A percentile compares a stretch with the other conserved stretches of the same genome.
phyloP scores from a whole-genome alignment of 2,329 filamentous ascomycete species.

The Teratosphaeriaceae sp. region DNA sequence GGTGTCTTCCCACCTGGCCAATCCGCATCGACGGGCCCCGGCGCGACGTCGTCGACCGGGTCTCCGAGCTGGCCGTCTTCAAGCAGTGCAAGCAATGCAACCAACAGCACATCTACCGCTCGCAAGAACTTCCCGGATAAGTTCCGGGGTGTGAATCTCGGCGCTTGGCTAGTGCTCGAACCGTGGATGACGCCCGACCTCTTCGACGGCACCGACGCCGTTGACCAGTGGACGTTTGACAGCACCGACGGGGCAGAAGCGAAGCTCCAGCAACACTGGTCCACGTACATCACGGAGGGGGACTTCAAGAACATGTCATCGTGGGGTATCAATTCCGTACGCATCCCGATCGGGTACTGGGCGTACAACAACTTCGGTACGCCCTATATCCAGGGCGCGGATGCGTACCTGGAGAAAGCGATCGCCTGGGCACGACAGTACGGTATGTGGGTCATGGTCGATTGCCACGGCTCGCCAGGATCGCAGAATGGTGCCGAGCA shows the following conservation, averaged over 20 bases:
- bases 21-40: not conserved
- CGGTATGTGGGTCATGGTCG: conserved; percentile 44
- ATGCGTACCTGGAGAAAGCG: conserved; percentile 42
- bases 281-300: conserved; percentile 32
- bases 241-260: conserved; percentile 21
- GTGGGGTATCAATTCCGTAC: conserved; percentile 33
- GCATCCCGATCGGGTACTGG: conserved; percentile 50
- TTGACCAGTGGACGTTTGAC: conserved; percentile 36
- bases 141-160: conserved; percentile 31
- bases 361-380: conserved; percentile 38
- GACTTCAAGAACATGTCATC: conserved; percentile 35
- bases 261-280: conserved; percentile 28
- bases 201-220: conserved; percentile 28
- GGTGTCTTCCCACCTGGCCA: not conserved
- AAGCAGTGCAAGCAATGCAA: too few species aligned
- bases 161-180: conserved; percentile 33
- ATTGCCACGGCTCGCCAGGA: conserved; percentile 45
- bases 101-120: not conserved
- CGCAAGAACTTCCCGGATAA: not conserved
- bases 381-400: conserved; percentile 40
- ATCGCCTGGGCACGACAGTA: conserved; percentile 42
- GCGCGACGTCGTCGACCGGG: not conserved
- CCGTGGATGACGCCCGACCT: conserved; percentile 31
- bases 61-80: too few species aligned
- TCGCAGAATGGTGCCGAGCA: conserved; percentile 46